Base-by-base conservation (phyloP, 106 monocot species). In the Alisma plantagoaquatica region DNA sequence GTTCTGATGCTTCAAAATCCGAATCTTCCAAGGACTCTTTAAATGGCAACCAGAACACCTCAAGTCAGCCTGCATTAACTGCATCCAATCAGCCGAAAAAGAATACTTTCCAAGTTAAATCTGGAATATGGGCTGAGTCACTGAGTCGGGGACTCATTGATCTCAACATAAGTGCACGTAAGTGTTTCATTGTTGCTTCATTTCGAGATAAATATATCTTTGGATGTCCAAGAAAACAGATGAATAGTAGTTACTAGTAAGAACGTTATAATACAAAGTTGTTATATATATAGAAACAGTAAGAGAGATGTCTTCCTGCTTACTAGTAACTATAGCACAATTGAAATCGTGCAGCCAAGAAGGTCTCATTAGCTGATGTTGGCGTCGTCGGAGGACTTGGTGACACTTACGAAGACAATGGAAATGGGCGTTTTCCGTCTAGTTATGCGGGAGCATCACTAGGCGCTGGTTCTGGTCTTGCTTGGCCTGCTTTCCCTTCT, bases 81-180 rank as follows among this genome's bases (percentile, higher is more conserved):
- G 31, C 56, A 57, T 43, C 70, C 27, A 67, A 67, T 26, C 54
- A 54, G 33, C 41, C 46, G 26, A 29, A 54, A 3, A 76, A 74
- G 68, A 75, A 67, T 10, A 29, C 51, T 46, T 80, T 87, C 69
- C 82, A 87, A 58, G 82, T 87, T 20, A 93, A 93, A 31, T 93
- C 92, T 52, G 92, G 79, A 16, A 80, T 93, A 62, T 93, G 92
- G 92, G 87, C 92, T 45, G 92, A 93, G 64, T 93, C 86, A 29
- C 72, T 93, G 54, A 93, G 77, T 31, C 92, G 87, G 48, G 92
- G 92, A 28, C 54, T 93, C 59, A 93, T 93, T 25, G 79, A 93
- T 67, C 58, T 93, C 24, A 86, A 87, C 65, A 79, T 93, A 66
- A 61, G 79, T 33, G 73, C 83, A 1, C 66, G 86, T 87, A 57